A percentile compares a stretch with the other conserved stretches of the same genome.
Evolutionary conservation across 768 basidiomycete species (phyloP).

Genomic region (Tubosaeta brunneosetosa): DNA sequence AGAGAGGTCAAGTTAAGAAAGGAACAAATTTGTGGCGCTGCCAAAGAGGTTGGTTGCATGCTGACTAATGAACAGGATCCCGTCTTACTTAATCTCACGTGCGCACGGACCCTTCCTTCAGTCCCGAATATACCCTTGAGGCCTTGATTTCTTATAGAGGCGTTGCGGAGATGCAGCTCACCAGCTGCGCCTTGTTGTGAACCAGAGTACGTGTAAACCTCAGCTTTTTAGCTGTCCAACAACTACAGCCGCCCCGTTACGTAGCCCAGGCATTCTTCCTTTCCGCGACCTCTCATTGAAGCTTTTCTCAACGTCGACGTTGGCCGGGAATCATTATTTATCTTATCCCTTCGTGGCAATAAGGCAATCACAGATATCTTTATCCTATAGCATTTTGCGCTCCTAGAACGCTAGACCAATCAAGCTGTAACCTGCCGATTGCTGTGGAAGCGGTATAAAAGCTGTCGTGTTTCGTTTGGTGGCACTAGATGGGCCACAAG

Average conservation of each 20-base stretch:
- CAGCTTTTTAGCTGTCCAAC: neutral
- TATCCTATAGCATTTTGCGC: conserved; percentile 19
- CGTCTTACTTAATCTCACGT: conserved; percentile 16
- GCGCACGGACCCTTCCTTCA: conserved; percentile 25
- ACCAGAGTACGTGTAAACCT: neutral
- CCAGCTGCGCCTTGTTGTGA: conserved; percentile 4
- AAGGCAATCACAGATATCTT: neutral
- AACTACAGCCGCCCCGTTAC: conserved; percentile 3
- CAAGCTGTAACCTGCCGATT: neutral
- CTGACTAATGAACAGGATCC: conserved; percentile 21
- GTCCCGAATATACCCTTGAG: neutral
- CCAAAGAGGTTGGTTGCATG: conserved; percentile 6
- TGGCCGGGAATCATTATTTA: conserved; percentile 1
- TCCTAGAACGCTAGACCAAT: conserved; percentile 1
- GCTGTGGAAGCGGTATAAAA: conserved; percentile 16
- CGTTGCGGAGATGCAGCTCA: conserved; percentile 2
- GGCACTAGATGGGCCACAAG: conserved; percentile 8
- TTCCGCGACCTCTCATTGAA: neutral
- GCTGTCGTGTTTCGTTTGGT: neutral
- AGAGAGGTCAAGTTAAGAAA: conserved; percentile 19
- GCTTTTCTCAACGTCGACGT: neutral
- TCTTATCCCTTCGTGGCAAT: conserved; percentile 3
- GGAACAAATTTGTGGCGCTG: conserved; percentile 23
- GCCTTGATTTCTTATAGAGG: neutral
- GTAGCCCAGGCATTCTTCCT: conserved; percentile 6